Percentiles rank a stretch among this genome's conserved stretches.
phyloP scores from a whole-genome alignment of 2,329 filamentous ascomycete genomes.

The Pseudonectria buxi region DNA sequence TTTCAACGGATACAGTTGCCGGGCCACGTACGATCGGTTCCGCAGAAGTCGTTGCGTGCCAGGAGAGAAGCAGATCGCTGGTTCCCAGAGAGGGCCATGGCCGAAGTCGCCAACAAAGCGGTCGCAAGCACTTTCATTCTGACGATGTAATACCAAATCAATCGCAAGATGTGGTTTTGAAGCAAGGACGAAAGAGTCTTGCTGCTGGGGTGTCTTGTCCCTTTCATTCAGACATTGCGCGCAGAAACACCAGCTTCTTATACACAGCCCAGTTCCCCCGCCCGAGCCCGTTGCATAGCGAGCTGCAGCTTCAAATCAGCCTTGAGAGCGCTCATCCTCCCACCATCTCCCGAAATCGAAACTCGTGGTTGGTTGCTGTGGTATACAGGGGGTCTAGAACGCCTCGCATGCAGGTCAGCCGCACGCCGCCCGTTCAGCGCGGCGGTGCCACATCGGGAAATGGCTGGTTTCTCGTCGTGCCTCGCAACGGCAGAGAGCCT shows the following conservation, averaged over 20 bases:
- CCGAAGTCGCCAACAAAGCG: slow-evolving; percentile 2
- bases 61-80: not conserved
- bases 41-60: slow-evolving; percentile 6
- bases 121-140: slow-evolving; percentile 1
- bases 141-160: not conserved
- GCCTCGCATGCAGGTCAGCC: too few species aligned
- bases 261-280: not conserved
- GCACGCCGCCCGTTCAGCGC: too few species aligned
- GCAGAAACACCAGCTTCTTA: not conserved
- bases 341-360: not conserved
- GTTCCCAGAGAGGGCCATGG: slow-evolving; percentile 3
- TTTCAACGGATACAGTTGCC: not conserved
- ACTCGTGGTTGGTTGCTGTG: not conserved
- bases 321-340: slow-evolving; percentile 1
- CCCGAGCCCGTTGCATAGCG: not conserved
- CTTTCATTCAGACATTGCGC: not conserved
- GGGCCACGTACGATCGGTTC: slow-evolving; percentile 5
- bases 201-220: too few species aligned
- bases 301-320: not conserved
- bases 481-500: too few species aligned
- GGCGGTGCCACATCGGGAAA: too few species aligned
- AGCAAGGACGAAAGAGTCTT: too few species aligned
- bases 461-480: too few species aligned
- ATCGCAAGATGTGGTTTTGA: too few species aligned
- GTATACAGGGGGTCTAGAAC: too few species aligned